Conservation (phyloP, 768 basidiomycete species). For the Lactarius pseudohatsudake region DNA sequence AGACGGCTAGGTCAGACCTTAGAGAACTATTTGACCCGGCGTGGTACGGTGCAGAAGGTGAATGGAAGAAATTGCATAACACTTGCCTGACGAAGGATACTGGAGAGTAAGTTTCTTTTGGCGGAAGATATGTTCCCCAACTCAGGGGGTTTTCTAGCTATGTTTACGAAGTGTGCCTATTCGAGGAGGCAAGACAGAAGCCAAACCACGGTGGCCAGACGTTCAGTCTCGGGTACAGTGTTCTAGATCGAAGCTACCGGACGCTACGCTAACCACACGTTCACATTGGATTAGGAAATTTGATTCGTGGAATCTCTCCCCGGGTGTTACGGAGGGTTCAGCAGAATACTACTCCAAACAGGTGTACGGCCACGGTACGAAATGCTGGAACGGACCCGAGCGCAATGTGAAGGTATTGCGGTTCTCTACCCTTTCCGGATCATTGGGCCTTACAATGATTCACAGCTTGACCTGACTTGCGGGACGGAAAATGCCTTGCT, state of each 20-base stretch:
- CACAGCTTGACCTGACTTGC: constrained; percentile 76
- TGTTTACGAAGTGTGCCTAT: constrained; percentile 92
- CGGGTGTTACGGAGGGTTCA: constrained; percentile 56
- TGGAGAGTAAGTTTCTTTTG: constrained; percentile 73
- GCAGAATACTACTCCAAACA: constrained; percentile 80
- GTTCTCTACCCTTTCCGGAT: not conserved
- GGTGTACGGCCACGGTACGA: constrained; percentile 77
- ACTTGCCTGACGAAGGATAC: constrained; percentile 76
- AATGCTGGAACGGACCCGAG: constrained; percentile 96
- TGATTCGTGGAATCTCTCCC: constrained; percentile 71
- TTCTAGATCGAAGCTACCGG: not conserved
- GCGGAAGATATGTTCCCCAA: not conserved
- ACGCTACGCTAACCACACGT: not conserved
- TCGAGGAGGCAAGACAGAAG: constrained; percentile 85
- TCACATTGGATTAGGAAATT: constrained; percentile 54
- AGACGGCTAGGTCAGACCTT: constrained; percentile 56
- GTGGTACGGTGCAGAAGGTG: constrained; percentile 76
- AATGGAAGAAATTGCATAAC: constrained; percentile 94
- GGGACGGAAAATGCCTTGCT: constrained; percentile 81
- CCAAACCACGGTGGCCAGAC: constrained; percentile 74
- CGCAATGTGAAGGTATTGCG: constrained; percentile 71
- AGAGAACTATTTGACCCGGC: constrained; percentile 61
- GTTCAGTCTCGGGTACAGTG: constrained; percentile 78
- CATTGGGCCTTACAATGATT: constrained; percentile 15
- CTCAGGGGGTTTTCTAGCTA: constrained; percentile 53